Base-by-base conservation (phyloP, 2,329 filamentous ascomycete species). In the Nannizzia gypsea region DNA sequence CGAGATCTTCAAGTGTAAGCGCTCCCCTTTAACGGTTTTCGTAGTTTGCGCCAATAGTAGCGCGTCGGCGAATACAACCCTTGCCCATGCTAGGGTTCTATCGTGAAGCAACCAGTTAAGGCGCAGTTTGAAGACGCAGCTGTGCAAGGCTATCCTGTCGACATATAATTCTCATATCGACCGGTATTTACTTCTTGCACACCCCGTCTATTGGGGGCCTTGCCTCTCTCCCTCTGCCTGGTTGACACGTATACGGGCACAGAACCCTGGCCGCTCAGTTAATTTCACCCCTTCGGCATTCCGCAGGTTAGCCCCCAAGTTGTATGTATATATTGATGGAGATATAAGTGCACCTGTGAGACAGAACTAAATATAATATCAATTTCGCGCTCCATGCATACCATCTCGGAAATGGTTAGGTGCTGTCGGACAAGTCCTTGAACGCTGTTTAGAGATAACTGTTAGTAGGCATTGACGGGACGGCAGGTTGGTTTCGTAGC, bases 381-480 rank as follows among this genome's bases (percentile, higher is more conserved):
- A 22, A 58, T 40, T 60, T 60, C 58, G 60, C 60, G 28, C 52
- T 38, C 58, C 55, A 57, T 57, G 55, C 55, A 57, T 57, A 57
- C 42, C 34, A 57, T 57, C 55, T 44, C 38, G 55, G 55, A 44
- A 24, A 40, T 57, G 22, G 48, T 15, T 54, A 34, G 17, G 20
- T 24, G 20, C 11, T 31, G 48, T 54, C 8, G 48, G 48, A 54
- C 48, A 34, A 31, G 48, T 2, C 6, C 48, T 54, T 54, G 13
- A 22, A 50, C 15, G 11, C 26, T 34, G 48, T 13, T 34, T 26
- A 54, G 26, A 34, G 31, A 34, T 11, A 31, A 9, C 6, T 54
- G 48, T 54, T 31, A 54, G 48, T 3, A 54, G 48, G 48, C 28
- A 17, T 34, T 13, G 48, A 54, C 48, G 48, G 26, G 48, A 34